Percentiles rank a stretch among this genome's conserved stretches.
phyloP scores from a whole-genome alignment of 208 protist species.

The Crithidia brevicula region DNA sequence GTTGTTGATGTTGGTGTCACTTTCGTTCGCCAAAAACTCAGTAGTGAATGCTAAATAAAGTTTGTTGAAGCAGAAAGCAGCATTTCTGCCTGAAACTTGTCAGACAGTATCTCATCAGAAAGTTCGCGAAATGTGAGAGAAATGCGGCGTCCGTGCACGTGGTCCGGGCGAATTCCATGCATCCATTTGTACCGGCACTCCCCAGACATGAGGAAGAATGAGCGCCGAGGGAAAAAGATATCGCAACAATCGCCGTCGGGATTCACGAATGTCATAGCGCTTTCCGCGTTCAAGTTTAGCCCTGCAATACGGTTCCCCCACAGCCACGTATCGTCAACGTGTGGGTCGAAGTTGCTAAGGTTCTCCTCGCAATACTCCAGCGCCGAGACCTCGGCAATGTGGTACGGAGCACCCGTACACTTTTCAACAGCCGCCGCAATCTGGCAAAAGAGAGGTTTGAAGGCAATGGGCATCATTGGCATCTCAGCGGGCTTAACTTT shows the following conservation, averaged over 20 bases:
- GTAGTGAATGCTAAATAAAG: slow-evolving; percentile 70
- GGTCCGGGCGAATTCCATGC: slow-evolving; percentile 82
- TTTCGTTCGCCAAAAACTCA: no score
- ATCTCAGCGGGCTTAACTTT: slow-evolving; percentile 70
- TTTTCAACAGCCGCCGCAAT: slow-evolving; percentile 31
- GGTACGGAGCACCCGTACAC: slow-evolving; percentile 42
- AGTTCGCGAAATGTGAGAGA: slow-evolving; percentile 88
- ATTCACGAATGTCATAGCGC: slow-evolving; percentile 86
- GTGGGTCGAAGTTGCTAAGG: slow-evolving; percentile 84
- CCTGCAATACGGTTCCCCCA: slow-evolving; percentile 88
- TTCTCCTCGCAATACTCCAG: slow-evolving; percentile 71
- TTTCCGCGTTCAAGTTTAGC: slow-evolving; percentile 70
- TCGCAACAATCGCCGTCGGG: slow-evolving; percentile 50
- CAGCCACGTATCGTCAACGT: slow-evolving; percentile 92
- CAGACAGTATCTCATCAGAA: slow-evolving; percentile 46
- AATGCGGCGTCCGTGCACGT: slow-evolving; percentile 64
- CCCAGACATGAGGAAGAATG: slow-evolving; percentile 80
- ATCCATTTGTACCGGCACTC: slow-evolving; percentile 80
- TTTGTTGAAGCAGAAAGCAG: slow-evolving; percentile 46
- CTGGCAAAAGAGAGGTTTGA: slow-evolving; percentile 45
- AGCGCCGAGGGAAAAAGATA: slow-evolving; percentile 67
- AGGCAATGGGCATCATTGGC: slow-evolving; percentile 54
- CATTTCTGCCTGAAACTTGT: slow-evolving; percentile 20
- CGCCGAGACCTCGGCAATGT: slow-evolving; percentile 67
- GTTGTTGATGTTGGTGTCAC: not conserved